Base-by-base conservation (phyloP, 1,139 yeast species). In the Ogataea hybrid region DNA sequence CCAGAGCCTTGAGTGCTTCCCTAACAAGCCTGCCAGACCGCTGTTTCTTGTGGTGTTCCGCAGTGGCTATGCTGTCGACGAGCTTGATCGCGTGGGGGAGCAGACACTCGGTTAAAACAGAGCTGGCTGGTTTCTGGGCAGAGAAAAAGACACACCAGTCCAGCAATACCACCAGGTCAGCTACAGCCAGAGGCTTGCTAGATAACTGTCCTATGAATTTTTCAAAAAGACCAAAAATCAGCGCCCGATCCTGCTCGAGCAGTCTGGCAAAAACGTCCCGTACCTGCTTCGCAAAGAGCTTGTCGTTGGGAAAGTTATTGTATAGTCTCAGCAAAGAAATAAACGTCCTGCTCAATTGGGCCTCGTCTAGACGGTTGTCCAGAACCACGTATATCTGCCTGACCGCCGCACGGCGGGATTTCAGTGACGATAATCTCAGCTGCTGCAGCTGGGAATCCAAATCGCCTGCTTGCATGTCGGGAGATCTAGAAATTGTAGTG, bases 141-240 rank as follows among this genome's bases (percentile, higher is more conserved):
- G 48, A 27, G 17, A 69, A 57, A 16, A 55, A 52, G 46, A 71
- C 73, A 35, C 68, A 62, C 89, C 90, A 84, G 25, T 70, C 69
- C 35, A 83, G 65, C 14, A 83, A 64, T 4, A 82, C 71, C 56
- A 79, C 63, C 45, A 77, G 64, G 57, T 79, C 85, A 5, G 78
- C 65, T 4, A 71, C 58, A 2, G 90, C 84, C 44, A 71, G 61
- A 10, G 67, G 61, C 39, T 63, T 65, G 2, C 57, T 43, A 1
- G 73, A 63, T 27, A 67, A 56, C 23, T 69, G 67, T 27, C 56
- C 46, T 31, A 76, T 64, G 47, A 66, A 77, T 35, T 66, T 67
- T 31, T 65, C 56, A 37, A 67, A 68, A 12, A 59, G 59, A 12
- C 57, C 48, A 32, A 73, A 56, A 40, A 67, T 68, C 20, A 58